Percentiles rank a stretch among this genome's conserved stretches.
Evolutionary conservation across 1,139 yeast species (phyloP).

Genomic region (Taphrina communis): DNA sequence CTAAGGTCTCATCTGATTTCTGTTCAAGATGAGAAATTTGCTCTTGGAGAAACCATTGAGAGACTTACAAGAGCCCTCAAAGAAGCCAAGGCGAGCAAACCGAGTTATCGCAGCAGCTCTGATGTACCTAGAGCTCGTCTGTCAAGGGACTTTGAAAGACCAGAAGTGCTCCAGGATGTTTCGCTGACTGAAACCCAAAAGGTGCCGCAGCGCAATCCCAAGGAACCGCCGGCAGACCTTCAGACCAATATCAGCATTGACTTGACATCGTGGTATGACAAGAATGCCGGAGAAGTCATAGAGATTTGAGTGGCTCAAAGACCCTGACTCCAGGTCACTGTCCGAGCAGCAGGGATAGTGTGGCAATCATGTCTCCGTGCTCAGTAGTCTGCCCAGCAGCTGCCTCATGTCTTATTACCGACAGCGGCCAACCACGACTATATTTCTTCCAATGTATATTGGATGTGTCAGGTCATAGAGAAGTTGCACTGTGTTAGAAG

Average conservation of each 20-base stretch:
- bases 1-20: constrained; percentile 28
- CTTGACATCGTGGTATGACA: constrained; percentile 36
- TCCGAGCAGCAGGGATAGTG: background rate
- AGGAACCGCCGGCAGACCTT: constrained; percentile 1
- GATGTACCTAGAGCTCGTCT: constrained; percentile 11
- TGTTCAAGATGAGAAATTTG: constrained; percentile 37
- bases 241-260: constrained; percentile 31
- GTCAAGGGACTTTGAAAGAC: constrained; percentile 32
- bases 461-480: no score
- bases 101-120: background rate
- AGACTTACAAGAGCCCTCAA: constrained; percentile 10
- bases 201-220: background rate
- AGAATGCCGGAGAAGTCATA: constrained; percentile 35
- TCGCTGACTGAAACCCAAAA: constrained; percentile 5
- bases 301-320: constrained; percentile 10
- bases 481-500: no score
- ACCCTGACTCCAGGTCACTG: background rate
- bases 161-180: constrained; percentile 19
- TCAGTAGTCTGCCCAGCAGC: no score
- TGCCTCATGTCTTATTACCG: no score
- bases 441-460: no score
- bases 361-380: background rate
- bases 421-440: no score
- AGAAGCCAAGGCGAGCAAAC: constrained; percentile 1
- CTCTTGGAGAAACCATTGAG: constrained; percentile 29